These are phyloP conservation scores for Phytophthora palmivora DNA, from an alignment of 352 stramenopile genomes.

Conservation along the genomic window DNA sequence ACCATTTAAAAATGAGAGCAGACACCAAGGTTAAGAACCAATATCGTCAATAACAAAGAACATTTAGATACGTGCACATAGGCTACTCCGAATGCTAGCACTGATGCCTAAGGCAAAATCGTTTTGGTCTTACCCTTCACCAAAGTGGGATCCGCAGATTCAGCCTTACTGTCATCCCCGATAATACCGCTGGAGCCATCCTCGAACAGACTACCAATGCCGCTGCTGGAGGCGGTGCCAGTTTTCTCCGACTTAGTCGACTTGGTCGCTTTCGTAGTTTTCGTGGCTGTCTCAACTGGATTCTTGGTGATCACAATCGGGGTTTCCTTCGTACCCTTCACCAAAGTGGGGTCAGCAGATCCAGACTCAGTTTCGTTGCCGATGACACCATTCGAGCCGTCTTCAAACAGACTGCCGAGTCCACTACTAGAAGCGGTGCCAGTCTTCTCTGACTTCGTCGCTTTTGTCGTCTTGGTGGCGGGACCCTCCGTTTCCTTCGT, in stretches of 20 bases:
- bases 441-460: too few relatives aligned
- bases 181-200: constrained; percentile 9
- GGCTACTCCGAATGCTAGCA: neutral
- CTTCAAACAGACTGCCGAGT: too few relatives aligned
- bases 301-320: too few relatives aligned
- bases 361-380: too few relatives aligned
- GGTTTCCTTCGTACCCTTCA: too few relatives aligned
- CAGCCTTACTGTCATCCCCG: constrained; percentile 1
- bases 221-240: constrained; percentile 9
- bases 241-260: constrained; percentile 12
- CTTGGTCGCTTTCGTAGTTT: constrained; percentile 18
- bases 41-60: constrained; percentile 8
- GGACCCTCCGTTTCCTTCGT: too few relatives aligned
- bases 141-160: too few relatives aligned
- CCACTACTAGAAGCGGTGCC: too few relatives aligned
- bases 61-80: constrained; percentile 13
- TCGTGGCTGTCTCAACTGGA: constrained; percentile 28
- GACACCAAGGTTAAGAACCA: neutral
- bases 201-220: constrained; percentile 19
- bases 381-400: too few relatives aligned
- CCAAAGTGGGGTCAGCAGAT: too few relatives aligned
- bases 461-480: too few relatives aligned
- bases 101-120: constrained; percentile 7
- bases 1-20: too few relatives aligned
- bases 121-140: constrained; percentile 5